A percentile compares a stretch with the other conserved stretches of the same genome.
phyloP scores from a whole-genome alignment of 2,329 filamentous ascomycete species.

The Monilinia fructicola region DNA sequence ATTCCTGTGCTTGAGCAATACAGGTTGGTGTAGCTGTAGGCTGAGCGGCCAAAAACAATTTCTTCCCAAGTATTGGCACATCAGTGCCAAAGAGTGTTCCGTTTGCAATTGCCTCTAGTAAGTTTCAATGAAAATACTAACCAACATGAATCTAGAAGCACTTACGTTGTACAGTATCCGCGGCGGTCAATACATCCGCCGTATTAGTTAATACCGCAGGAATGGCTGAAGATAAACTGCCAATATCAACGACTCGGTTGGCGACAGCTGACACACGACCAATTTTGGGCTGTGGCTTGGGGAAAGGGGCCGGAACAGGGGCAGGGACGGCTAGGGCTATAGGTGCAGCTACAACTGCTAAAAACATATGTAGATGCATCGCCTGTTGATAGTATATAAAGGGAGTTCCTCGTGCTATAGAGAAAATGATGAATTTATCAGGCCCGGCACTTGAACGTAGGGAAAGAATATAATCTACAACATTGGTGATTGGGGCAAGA shows the following conservation, averaged over 20 bases:
- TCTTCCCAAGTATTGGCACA: conserved; percentile 25
- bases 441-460: neutral
- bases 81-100: conserved; percentile 29
- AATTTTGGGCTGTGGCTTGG: neutral
- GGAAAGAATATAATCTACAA: too few relatives aligned
- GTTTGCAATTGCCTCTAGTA: conserved; percentile 26
- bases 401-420: neutral
- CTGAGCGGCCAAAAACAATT: conserved; percentile 31
- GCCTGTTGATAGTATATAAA: neutral
- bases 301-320: conserved; percentile 5
- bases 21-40: conserved; percentile 36
- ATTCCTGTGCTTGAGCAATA: conserved; percentile 28
- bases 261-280: neutral
- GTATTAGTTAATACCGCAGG: neutral
- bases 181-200: neutral
- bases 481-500: too few relatives aligned
- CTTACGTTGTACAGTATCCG: conserved; percentile 1
- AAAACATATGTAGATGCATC: conserved; percentile 4
- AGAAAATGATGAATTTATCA: neutral
- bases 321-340: conserved; percentile 11
- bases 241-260: neutral
- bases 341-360: conserved; percentile 3
- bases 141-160: too few relatives aligned
- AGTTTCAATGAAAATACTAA: neutral
- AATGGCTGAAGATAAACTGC: neutral